These are phyloP conservation scores for Stevia rebaudiana DNA, from an alignment of 140 eudicot genomes.

Conservation along the genomic window DNA sequence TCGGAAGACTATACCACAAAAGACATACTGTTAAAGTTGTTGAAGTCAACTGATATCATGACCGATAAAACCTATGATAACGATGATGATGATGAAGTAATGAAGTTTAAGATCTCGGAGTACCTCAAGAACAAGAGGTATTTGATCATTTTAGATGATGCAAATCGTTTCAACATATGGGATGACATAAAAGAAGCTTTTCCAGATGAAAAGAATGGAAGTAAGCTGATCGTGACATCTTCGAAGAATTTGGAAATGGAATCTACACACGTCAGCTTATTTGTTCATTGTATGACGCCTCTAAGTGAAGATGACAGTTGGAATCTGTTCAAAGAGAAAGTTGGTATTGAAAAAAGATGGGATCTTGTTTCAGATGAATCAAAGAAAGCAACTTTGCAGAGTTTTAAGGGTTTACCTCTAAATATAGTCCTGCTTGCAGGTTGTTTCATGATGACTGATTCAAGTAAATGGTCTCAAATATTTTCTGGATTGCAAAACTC, in stretches of 20 bases:
- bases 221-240: conserved; percentile 40
- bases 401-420: conserved; percentile 40
- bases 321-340: conserved; percentile 29
- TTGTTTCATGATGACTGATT: conserved; percentile 28
- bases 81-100: conserved; percentile 15
- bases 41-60: conserved; percentile 16
- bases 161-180: conserved; percentile 10
- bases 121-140: conserved; percentile 23
- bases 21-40: conserved; percentile 26
- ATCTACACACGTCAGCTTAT: neutral
- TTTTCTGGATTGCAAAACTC: neutral
- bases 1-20: conserved; percentile 11
- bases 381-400: conserved; percentile 19
- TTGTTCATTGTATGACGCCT: conserved; percentile 10
- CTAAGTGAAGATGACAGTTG: conserved; percentile 30
- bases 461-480: conserved; percentile 12
- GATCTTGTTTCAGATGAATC: conserved; percentile 2
- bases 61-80: conserved; percentile 10
- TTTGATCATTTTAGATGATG: conserved; percentile 43
- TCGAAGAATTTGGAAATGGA: conserved; percentile 1
- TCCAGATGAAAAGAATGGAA: conserved; percentile 30
- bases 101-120: conserved; percentile 18
- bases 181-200: conserved; percentile 27
- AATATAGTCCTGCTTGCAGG: conserved; percentile 49
- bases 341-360: conserved; percentile 11